Conservation (phyloP, 371 early-diverging fungal species). For the Amoeboaphelidium protococcarum region DNA sequence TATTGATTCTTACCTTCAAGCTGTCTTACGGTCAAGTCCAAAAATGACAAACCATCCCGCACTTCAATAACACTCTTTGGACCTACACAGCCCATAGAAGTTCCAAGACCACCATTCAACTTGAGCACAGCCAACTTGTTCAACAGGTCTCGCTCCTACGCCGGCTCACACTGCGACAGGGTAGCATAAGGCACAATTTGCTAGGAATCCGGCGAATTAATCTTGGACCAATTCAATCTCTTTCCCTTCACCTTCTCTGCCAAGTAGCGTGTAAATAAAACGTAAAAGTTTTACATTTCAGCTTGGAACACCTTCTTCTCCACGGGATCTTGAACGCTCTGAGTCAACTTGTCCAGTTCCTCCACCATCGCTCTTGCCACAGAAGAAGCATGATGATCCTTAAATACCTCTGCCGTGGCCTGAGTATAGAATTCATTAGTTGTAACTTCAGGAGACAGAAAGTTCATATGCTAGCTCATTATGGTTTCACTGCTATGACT, state of each 20-base stretch:
- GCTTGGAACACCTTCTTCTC: conserved; percentile 8
- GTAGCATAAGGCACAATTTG: conserved; percentile 41
- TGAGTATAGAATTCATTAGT: too few species aligned
- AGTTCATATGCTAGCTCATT: too few species aligned
- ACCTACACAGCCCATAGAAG: conserved; percentile 99
- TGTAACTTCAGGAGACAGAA: too few species aligned
- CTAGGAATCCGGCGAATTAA: conserved; percentile 64
- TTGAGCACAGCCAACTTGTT: conserved; percentile 92
- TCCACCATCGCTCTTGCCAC: too few species aligned
- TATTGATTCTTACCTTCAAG: conserved; percentile 84
- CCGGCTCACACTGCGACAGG: conserved; percentile 21
- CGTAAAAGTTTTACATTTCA: conserved; percentile 67
- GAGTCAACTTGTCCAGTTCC: too few species aligned
- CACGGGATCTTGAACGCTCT: too few species aligned
- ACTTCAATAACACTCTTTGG: conserved; percentile 98
- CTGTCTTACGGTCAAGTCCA: conserved; percentile 95
- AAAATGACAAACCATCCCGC: conserved; percentile 90
- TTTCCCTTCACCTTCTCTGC: conserved; percentile 41
- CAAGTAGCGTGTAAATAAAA: conserved; percentile 61
- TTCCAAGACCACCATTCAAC: conserved; percentile 97
- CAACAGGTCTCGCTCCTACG: conserved; percentile 24
- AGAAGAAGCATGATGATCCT: too few species aligned
- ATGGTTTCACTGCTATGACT: too few species aligned
- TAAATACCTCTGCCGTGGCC: too few species aligned
- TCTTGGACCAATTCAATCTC: conserved; percentile 78